Percentiles rank a stretch among this genome's conserved stretches.
These are phyloP conservation scores for Talaromyces sp. DNA, from an alignment of 2,329 filamentous ascomycete species.

Conservation along the genomic window DNA sequence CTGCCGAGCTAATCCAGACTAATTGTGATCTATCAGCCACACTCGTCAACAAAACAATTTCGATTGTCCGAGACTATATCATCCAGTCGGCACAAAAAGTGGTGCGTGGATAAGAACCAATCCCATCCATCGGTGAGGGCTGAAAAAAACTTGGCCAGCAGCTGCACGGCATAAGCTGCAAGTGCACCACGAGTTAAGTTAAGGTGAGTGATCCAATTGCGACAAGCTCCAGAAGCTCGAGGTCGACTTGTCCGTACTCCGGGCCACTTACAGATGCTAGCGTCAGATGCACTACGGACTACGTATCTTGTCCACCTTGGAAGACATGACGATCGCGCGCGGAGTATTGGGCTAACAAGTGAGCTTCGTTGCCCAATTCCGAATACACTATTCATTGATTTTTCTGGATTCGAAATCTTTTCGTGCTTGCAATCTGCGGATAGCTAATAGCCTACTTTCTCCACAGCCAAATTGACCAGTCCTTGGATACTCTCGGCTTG, in stretches of 20 bases:
- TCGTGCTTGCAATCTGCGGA: background rate
- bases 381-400: background rate
- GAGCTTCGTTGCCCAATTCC: background rate
- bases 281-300: background rate
- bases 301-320: background rate
- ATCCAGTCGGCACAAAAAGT: background rate
- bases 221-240: background rate
- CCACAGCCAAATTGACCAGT: background rate
- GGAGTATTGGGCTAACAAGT: background rate
- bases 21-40: conserved; percentile 14
- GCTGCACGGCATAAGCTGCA: background rate
- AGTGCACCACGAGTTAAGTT: background rate
- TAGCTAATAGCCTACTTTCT: conserved; percentile 2
- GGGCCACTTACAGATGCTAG: background rate
- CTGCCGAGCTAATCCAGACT: background rate
- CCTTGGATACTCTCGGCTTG: background rate
- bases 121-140: background rate
- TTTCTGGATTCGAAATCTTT: background rate
- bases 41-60: background rate
- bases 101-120: background rate
- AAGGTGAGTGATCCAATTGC: background rate
- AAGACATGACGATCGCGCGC: background rate
- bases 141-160: background rate
- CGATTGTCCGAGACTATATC: background rate
- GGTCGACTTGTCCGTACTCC: background rate